Conservation (phyloP, 2,329 filamentous ascomycete genomes). For the Aurifilum marmelostoma region DNA sequence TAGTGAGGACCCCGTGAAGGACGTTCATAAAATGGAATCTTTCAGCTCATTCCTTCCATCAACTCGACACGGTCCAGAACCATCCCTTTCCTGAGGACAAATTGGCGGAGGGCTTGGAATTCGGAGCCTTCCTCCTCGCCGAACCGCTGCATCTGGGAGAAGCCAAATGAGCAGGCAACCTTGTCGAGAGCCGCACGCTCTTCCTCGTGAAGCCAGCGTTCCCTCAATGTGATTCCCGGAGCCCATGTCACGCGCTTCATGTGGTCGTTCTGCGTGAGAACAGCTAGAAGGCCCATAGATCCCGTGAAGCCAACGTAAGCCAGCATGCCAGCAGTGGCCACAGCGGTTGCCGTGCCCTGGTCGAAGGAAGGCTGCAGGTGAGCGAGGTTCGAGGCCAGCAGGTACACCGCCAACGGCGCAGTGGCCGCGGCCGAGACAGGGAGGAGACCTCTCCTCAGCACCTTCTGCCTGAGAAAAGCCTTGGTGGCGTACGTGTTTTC, state of each 20-base stretch:
- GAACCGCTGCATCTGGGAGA: slow-evolving; percentile 75
- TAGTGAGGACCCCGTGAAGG: not conserved
- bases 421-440: slow-evolving; percentile 60
- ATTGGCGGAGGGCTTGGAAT: slow-evolving; percentile 85
- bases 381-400: slow-evolving; percentile 69
- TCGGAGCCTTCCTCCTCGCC: slow-evolving; percentile 91
- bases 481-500: slow-evolving; percentile 69
- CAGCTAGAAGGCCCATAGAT: slow-evolving; percentile 79
- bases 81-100: slow-evolving; percentile 83
- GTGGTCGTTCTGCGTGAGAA: slow-evolving; percentile 89
- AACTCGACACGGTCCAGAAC: slow-evolving; percentile 85
- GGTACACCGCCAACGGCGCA: slow-evolving; percentile 70
- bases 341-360: slow-evolving; percentile 69
- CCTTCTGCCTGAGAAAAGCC: slow-evolving; percentile 69
- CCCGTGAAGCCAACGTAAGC: slow-evolving; percentile 83
- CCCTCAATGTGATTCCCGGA: slow-evolving; percentile 75
- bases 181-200: slow-evolving; percentile 86
- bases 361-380: slow-evolving; percentile 77
- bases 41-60: slow-evolving; percentile 80
- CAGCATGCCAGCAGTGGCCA: slow-evolving; percentile 79
- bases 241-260: slow-evolving; percentile 94
- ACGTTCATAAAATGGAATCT: not conserved
- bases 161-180: slow-evolving; percentile 89
- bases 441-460: slow-evolving; percentile 65
- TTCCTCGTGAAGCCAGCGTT: slow-evolving; percentile 87